Conservation (phyloP, 1,284 basidiomycete genomes). For the Malassezia furfur region DNA sequence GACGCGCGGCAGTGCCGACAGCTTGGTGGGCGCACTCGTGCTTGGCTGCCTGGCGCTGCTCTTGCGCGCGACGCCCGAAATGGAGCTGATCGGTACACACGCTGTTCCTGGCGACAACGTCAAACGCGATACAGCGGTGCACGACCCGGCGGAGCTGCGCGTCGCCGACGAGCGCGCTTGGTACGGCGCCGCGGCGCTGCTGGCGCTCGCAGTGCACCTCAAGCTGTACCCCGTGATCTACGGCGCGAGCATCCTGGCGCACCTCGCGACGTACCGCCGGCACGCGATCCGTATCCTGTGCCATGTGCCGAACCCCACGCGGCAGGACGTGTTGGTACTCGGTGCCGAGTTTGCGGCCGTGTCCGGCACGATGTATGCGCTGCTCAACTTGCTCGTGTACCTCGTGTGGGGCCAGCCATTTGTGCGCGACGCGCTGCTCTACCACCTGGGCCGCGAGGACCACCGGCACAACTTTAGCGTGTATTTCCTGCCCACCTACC, state of each 20-base stretch:
- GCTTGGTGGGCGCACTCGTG: constrained; percentile 70
- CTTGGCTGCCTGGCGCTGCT: constrained; percentile 57
- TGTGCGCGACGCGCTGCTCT: constrained; percentile 81
- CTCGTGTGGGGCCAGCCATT: constrained; percentile 70
- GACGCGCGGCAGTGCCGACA: constrained; percentile 88
- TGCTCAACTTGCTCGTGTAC: constrained; percentile 55
- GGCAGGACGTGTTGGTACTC: constrained; percentile 29
- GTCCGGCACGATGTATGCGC: constrained; percentile 62
- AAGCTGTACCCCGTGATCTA: constrained; percentile 75
- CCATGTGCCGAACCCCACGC: constrained; percentile 4
- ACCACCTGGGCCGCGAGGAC: constrained; percentile 81
- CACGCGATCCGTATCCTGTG: constrained; percentile 12
- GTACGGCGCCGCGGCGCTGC: constrained; percentile 24
- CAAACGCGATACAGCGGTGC: neutral
- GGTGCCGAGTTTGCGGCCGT: constrained; percentile 63
- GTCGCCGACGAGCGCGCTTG: constrained; percentile 3
- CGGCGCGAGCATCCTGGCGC: constrained; percentile 64
- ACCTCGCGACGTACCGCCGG: constrained; percentile 50
- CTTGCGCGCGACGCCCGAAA: constrained; percentile 31
- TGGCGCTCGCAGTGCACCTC: constrained; percentile 38
- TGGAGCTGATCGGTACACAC: constrained; percentile 17
- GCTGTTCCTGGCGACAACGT: neutral
- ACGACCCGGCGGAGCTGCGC: constrained; percentile 9
- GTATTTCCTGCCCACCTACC: constrained; percentile 89
- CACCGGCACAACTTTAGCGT: constrained; percentile 97